Percentiles rank a stretch among this genome's conserved stretches.
phyloP scores from a whole-genome alignment of 1,284 basidiomycete genomes.

The Bjerkandera adusta region DNA sequence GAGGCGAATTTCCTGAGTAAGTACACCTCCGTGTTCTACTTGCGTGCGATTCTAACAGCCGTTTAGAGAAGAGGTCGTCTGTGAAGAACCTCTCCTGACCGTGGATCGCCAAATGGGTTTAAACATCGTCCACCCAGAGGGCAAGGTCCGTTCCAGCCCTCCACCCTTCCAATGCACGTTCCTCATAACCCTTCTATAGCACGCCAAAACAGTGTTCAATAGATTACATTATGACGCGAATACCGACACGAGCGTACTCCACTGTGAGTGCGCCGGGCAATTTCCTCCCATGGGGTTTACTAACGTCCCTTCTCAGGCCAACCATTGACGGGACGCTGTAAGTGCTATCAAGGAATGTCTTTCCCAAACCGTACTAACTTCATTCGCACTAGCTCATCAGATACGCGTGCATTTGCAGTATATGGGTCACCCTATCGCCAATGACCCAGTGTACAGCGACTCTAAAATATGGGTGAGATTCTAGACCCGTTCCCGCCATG shows the following conservation, averaged over 20 bases:
- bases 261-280: conserved; percentile 64
- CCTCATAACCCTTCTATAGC: conserved; percentile 39
- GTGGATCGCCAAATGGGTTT: conserved; percentile 96
- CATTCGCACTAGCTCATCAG: conserved; percentile 88
- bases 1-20: conserved; percentile 81
- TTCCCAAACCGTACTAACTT: too few species aligned
- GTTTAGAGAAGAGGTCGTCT: conserved; percentile 77
- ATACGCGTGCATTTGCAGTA: conserved; percentile 96
- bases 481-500: not conserved
- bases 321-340: conserved; percentile 87
- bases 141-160: conserved; percentile 61
- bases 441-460: conserved; percentile 87
- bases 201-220: conserved; percentile 89
- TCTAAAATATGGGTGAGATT: conserved; percentile 74
- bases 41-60: not conserved
- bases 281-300: too few species aligned
- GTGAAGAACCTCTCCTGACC: conserved; percentile 87
- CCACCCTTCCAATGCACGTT: conserved; percentile 3
- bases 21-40: conserved; percentile 26
- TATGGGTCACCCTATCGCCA: conserved; percentile 91
- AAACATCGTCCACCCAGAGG: conserved; percentile 92
- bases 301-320: conserved; percentile 47
- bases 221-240: conserved; percentile 81
- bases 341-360: too few species aligned
- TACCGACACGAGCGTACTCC: conserved; percentile 86